Evolutionary conservation across 2,329 filamentous ascomycete genomes (phyloP).

Genomic region (Capronia coronata): DNA sequence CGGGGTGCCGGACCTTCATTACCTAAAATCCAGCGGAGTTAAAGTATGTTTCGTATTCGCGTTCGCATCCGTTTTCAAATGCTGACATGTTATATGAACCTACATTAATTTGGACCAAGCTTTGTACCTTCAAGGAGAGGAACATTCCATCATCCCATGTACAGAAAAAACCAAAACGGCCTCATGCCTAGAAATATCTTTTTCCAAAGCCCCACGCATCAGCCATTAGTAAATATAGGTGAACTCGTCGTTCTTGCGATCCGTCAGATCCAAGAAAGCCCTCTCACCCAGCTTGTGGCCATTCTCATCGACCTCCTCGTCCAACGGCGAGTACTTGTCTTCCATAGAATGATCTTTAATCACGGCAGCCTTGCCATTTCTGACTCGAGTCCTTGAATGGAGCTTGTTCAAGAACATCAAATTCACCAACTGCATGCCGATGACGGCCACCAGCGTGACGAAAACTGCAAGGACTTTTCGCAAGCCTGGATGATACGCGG

Average conservation of each 20-base stretch:
- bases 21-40: too few relatives aligned
- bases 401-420: slow-evolving; percentile 52
- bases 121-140: too few relatives aligned
- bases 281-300: slow-evolving; percentile 27
- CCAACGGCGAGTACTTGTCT: slow-evolving; percentile 37
- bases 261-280: slow-evolving; percentile 54
- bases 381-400: slow-evolving; percentile 50
- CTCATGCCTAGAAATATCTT: too few relatives aligned
- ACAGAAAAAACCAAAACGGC: too few relatives aligned
- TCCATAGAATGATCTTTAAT: slow-evolving; percentile 59
- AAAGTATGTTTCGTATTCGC: too few relatives aligned
- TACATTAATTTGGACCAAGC: too few relatives aligned
- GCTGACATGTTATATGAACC: too few relatives aligned
- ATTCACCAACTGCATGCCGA: slow-evolving; percentile 50
- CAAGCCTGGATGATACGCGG: slow-evolving; percentile 53
- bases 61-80: too few relatives aligned
- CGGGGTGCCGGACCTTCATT: too few relatives aligned
- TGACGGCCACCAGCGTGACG: slow-evolving; percentile 47
- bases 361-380: slow-evolving; percentile 54
- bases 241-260: slow-evolving; percentile 62
- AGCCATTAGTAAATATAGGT: slow-evolving; percentile 27
- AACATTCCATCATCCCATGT: too few relatives aligned
- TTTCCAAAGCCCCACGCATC: too few relatives aligned
- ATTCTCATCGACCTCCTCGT: slow-evolving; percentile 31
- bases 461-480: slow-evolving; percentile 51